These are phyloP conservation scores for Penicillium bovifimosum DNA, from an alignment of 495 filamentous ascomycete genomes.

Conservation along the genomic window DNA sequence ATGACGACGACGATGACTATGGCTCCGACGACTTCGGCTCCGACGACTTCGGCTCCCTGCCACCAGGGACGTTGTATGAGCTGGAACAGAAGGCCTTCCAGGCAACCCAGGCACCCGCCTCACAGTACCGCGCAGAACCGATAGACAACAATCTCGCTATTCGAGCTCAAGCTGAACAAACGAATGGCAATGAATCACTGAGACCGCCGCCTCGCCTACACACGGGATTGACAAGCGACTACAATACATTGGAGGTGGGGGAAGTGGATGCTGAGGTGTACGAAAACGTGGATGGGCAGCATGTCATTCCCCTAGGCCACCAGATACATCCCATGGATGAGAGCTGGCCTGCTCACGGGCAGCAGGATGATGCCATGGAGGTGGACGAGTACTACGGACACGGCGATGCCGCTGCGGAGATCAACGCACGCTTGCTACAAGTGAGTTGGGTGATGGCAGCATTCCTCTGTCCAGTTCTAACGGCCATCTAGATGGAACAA, in stretches of 20 bases:
- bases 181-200: slow-evolving; percentile 14
- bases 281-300: slow-evolving; percentile 35
- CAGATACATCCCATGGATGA: slow-evolving; percentile 2
- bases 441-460: slow-evolving; percentile 6
- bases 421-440: slow-evolving; percentile 29
- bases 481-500: slow-evolving; percentile 42
- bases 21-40: slow-evolving; percentile 65
- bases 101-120: slow-evolving; percentile 40
- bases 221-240: slow-evolving; percentile 44
- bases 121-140: slow-evolving; percentile 8
- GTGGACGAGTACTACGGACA: slow-evolving; percentile 30
- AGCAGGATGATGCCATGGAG: slow-evolving; percentile 22
- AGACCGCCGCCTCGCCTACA: slow-evolving; percentile 32
- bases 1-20: slow-evolving; percentile 55
- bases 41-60: slow-evolving; percentile 57
- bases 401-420: slow-evolving; percentile 5
- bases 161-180: slow-evolving; percentile 3
- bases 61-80: slow-evolving; percentile 45
- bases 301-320: slow-evolving; percentile 19
- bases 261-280: slow-evolving; percentile 51
- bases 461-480: slow-evolving; percentile 23
- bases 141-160: slow-evolving; percentile 4
- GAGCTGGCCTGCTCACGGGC: slow-evolving; percentile 6
- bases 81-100: slow-evolving; percentile 52
- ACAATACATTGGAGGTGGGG: slow-evolving; percentile 51